Conservation (phyloP, 2,329 filamentous ascomycete species). For the Aspergillus latus region DNA sequence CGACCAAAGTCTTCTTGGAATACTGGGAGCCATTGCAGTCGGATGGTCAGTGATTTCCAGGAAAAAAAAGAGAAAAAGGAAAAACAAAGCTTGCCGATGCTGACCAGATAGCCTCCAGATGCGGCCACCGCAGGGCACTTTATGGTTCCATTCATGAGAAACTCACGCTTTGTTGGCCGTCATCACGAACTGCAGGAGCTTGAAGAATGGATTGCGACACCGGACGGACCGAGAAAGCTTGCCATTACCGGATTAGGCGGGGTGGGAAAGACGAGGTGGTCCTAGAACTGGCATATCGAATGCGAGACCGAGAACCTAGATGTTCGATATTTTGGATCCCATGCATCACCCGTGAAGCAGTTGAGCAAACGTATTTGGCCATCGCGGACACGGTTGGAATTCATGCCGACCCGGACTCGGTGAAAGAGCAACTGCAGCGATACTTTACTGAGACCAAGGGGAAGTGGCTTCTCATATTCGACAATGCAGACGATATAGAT, state of each 20-base stretch:
- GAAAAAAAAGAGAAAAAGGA: background rate
- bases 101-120: background rate
- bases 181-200: background rate
- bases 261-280: constrained; percentile 28
- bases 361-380: constrained; percentile 17
- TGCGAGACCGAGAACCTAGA: constrained; percentile 7
- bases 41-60: background rate
- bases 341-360: constrained; percentile 19
- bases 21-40: background rate
- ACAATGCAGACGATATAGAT: background rate
- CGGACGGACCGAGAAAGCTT: background rate
- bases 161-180: background rate
- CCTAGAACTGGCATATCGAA: constrained; percentile 25
- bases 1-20: constrained; percentile 8
- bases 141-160: background rate
- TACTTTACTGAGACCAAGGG: background rate
- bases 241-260: constrained; percentile 16
- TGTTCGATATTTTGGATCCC: constrained; percentile 31
- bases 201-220: background rate
- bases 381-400: constrained; percentile 12
- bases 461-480: background rate
- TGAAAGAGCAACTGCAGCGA: background rate
- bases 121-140: background rate
- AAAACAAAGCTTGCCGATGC: background rate
- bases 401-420: background rate